A percentile compares a stretch with the other conserved stretches of the same genome.
Conservation (phyloP, 768 basidiomycete species). For the Lentinus brumalis region DNA sequence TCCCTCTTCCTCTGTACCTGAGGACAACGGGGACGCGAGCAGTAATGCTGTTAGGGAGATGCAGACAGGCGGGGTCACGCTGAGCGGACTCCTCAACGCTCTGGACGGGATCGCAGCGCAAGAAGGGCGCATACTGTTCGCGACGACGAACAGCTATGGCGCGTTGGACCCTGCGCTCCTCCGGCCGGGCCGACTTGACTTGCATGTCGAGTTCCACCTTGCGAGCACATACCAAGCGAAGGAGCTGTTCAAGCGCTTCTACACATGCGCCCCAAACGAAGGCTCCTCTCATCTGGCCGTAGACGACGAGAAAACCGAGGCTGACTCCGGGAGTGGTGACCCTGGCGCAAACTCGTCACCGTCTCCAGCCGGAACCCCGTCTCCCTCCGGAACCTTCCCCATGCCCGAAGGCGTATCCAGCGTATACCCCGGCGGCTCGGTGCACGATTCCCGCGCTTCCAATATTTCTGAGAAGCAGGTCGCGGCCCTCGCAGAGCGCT, state of each 20-base stretch:
- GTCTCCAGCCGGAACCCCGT: too few species aligned
- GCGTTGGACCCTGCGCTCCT: slow-evolving; percentile 36
- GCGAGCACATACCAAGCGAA: slow-evolving; percentile 33
- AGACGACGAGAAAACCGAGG: too few species aligned
- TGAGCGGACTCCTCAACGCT: slow-evolving; percentile 78
- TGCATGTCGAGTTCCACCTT: slow-evolving; percentile 34
- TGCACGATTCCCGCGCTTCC: too few species aligned
- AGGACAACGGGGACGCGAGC: slow-evolving; percentile 18
- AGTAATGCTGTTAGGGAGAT: slow-evolving; percentile 25
- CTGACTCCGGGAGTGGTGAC: too few species aligned
- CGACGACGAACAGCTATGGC: slow-evolving; percentile 32
- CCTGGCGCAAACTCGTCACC: too few species aligned
- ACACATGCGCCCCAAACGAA: slow-evolving; percentile 3
- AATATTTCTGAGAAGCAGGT: slow-evolving; percentile 42
- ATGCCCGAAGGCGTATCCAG: too few species aligned
- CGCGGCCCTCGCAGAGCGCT: slow-evolving; percentile 50
- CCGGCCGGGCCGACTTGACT: slow-evolving; percentile 37
- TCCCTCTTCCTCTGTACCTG: slow-evolving; percentile 24
- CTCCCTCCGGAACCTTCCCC: too few species aligned
- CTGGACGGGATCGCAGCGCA: slow-evolving; percentile 58
- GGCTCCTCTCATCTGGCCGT: background rate
- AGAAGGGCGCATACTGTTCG: slow-evolving; percentile 38
- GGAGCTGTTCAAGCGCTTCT: slow-evolving; percentile 37
- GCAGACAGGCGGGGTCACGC: slow-evolving; percentile 45
- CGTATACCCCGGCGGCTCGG: too few species aligned